These are phyloP conservation scores for Aspergillus cejpii DNA, from an alignment of 2,329 filamentous ascomycete genomes.

Conservation along the genomic window DNA sequence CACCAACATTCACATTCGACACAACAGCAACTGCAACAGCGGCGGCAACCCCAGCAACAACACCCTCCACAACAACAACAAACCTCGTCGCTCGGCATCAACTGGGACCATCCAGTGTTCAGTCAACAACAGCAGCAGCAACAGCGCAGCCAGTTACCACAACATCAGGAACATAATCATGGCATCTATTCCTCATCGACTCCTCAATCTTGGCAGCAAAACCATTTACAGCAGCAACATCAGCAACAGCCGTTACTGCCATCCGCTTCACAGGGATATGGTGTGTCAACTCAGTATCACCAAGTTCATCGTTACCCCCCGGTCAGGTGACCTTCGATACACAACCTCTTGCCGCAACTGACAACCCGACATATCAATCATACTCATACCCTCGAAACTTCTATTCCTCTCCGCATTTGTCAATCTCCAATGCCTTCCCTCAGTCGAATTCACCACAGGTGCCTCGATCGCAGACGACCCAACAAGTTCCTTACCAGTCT, in stretches of 20 bases:
- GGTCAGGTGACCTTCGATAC: constrained; percentile 28
- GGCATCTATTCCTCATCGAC: constrained; percentile 27
- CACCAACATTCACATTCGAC: constrained; percentile 22
- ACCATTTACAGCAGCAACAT: background rate
- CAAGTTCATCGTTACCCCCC: constrained; percentile 29
- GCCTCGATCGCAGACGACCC: constrained; percentile 19
- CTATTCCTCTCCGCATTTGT: constrained; percentile 26
- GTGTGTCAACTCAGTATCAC: constrained; percentile 26
- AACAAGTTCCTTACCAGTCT: constrained; percentile 16
- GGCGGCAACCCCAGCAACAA: constrained; percentile 20
- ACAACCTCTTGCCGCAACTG: constrained; percentile 23
- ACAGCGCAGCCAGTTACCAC: constrained; percentile 19
- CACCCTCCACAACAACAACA: constrained; percentile 19
- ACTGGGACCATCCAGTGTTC: constrained; percentile 36
- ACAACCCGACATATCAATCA: constrained; percentile 29
- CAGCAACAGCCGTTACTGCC: constrained; percentile 17
- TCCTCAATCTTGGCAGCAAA: constrained; percentile 28
- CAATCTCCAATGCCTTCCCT: constrained; percentile 25
- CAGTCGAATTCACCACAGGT: constrained; percentile 22
- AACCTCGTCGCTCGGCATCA: constrained; percentile 27
- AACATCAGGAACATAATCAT: constrained; percentile 26
- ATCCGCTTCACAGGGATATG: constrained; percentile 24
- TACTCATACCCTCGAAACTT: constrained; percentile 30
- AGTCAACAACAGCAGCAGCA: constrained; percentile 24
- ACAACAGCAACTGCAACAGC: constrained; percentile 23